A percentile compares a stretch with the other conserved stretches of the same genome.
Conservation (phyloP, 345 rosid species). For the Melastoma malabathricum region DNA sequence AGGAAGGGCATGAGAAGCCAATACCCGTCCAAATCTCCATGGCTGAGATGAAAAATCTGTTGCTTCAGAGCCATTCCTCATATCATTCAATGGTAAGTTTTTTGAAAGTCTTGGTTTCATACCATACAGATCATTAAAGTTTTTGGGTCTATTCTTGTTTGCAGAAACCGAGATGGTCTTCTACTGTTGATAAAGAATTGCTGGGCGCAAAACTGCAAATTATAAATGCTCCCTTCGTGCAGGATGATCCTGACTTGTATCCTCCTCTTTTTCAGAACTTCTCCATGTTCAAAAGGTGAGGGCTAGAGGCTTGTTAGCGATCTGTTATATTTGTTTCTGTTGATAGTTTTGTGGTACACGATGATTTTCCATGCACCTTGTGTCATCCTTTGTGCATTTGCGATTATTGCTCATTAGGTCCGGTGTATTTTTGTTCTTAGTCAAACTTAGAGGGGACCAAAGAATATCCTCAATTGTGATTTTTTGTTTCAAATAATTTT, state of each 20-base stretch:
- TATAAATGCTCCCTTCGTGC: constrained; percentile 38
- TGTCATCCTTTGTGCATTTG: no score
- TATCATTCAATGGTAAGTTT: constrained; percentile 35
- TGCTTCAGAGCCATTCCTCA: constrained; percentile 39
- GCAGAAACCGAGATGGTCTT: constrained; percentile 50
- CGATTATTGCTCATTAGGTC: no score
- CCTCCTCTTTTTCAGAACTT: constrained; percentile 60
- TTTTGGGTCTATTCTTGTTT: constrained; percentile 9
- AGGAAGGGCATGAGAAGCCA: constrained; percentile 18
- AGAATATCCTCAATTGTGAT: no score
- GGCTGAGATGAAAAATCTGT: constrained; percentile 52
- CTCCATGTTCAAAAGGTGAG: constrained; percentile 70
- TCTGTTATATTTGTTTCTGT: not conserved
- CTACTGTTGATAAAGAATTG: constrained; percentile 47
- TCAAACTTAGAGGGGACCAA: no score
- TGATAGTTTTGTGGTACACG: not conserved
- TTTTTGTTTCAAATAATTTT: no score
- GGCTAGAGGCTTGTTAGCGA: not conserved
- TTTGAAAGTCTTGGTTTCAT: not conserved
- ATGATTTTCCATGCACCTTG: no score
- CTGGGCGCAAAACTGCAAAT: constrained; percentile 47
- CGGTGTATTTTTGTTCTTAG: no score
- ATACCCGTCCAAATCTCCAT: constrained; percentile 35
- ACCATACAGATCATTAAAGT: not conserved
- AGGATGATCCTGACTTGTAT: constrained; percentile 37